These are phyloP conservation scores for Metarhizium rileyi DNA, from an alignment of 2,329 filamentous ascomycete species.

Conservation along the genomic window DNA sequence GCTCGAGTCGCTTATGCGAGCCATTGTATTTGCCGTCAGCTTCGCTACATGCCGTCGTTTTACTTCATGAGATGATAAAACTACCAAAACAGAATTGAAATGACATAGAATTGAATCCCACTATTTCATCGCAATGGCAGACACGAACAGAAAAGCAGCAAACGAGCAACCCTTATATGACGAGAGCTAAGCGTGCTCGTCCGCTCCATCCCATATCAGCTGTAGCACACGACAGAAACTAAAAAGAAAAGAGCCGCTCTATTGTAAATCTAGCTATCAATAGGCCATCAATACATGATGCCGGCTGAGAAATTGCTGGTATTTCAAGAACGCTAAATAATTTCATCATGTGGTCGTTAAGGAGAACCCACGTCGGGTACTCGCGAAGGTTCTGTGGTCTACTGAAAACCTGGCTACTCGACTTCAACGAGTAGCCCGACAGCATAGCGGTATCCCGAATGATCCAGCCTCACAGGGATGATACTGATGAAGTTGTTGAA, in stretches of 20 bases:
- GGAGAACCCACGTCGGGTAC: not conserved
- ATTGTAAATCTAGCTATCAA: too few species aligned
- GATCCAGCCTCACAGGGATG: constrained; percentile 65
- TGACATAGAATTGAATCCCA: too few species aligned
- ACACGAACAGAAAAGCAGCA: too few species aligned
- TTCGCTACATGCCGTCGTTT: not conserved
- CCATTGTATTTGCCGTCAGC: not conserved
- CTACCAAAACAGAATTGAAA: not conserved
- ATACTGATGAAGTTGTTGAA: constrained; percentile 83
- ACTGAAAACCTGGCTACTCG: constrained; percentile 18
- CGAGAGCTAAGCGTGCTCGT: not conserved
- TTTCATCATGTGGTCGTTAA: not conserved
- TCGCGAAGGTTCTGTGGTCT: not conserved
- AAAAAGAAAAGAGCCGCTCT: not conserved
- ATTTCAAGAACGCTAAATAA: not conserved
- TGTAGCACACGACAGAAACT: not conserved
- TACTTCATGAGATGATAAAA: not conserved
- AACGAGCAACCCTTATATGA: not conserved
- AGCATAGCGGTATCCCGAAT: constrained; percentile 57
- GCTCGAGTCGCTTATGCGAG: not conserved
- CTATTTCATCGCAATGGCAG: too few species aligned
- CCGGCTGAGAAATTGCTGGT: not conserved
- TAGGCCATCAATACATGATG: not conserved
- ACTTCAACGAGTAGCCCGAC: constrained; percentile 74
- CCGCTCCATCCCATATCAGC: not conserved